Conservation (phyloP, 495 filamentous ascomycete genomes). For the Amphirosellinia nigrospora region DNA sequence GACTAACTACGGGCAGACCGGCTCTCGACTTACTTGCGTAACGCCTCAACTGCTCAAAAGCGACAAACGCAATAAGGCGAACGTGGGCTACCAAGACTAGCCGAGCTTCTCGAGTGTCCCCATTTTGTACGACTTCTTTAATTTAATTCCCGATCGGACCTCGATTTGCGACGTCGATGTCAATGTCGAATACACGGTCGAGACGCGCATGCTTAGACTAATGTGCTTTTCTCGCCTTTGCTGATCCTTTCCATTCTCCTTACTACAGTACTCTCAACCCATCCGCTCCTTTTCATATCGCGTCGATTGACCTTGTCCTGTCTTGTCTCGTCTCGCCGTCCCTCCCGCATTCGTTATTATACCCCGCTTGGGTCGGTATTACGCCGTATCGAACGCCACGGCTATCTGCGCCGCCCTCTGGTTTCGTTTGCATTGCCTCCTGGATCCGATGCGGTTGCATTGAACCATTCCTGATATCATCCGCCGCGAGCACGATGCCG, state of each 20-base stretch:
- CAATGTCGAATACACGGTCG: slow-evolving; percentile 5
- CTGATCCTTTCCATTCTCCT: not conserved
- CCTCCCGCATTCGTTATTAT: not conserved
- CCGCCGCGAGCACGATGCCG: slow-evolving; percentile 39
- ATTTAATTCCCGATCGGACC: not conserved
- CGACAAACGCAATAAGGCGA: not conserved
- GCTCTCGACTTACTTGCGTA: not conserved
- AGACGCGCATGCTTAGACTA: not conserved
- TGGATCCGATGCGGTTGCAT: slow-evolving; percentile 7
- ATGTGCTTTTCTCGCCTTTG: slow-evolving; percentile 4
- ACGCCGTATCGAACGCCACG: not conserved
- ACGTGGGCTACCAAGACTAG: not conserved
- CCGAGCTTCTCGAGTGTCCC: not conserved
- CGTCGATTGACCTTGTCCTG: not conserved
- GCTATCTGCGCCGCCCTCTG: not conserved
- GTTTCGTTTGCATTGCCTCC: slow-evolving; percentile 2
- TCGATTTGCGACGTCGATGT: not conserved
- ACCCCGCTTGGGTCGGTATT: not conserved
- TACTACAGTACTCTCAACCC: not conserved
- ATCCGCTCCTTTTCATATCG: slow-evolving; percentile 16
- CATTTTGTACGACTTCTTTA: not conserved
- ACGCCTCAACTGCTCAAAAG: not conserved
- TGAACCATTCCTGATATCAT: not conserved
- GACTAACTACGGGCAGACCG: slow-evolving; percentile 1
- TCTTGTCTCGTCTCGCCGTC: no score